These are phyloP conservation scores for Pythium coloratum DNA, from an alignment of 352 stramenopile species.

Conservation along the genomic window DNA sequence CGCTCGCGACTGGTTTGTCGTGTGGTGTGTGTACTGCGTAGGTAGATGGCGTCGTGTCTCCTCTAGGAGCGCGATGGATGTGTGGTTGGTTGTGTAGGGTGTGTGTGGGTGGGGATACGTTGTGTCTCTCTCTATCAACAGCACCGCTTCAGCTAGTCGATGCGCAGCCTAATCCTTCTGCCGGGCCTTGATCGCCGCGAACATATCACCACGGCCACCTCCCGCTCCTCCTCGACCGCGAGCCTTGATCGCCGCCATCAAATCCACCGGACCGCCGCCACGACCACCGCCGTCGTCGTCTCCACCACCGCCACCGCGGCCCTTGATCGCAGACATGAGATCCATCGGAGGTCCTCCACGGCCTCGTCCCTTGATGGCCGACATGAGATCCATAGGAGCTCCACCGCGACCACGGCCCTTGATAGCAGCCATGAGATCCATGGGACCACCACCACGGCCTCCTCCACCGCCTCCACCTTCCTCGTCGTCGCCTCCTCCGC, in stretches of 20 bases:
- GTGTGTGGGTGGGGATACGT: not conserved
- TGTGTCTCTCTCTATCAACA: slow-evolving; percentile 24
- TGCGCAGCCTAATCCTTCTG: slow-evolving; percentile 48
- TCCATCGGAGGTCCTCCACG: slow-evolving; percentile 17
- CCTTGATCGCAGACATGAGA: slow-evolving; percentile 19
- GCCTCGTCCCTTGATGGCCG: slow-evolving; percentile 26
- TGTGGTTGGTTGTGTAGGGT: not conserved
- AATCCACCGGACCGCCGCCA: not conserved
- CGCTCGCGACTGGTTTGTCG: not conserved
- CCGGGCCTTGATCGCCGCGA: slow-evolving; percentile 57
- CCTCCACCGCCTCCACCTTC: slow-evolving; percentile 54
- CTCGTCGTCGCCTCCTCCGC: slow-evolving; percentile 35
- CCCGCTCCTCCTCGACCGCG: slow-evolving; percentile 29
- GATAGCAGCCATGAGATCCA: slow-evolving; percentile 70
- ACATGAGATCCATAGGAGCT: slow-evolving; percentile 31
- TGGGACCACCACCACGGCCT: slow-evolving; percentile 35
- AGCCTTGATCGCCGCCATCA: slow-evolving; percentile 19
- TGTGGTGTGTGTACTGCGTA: not conserved
- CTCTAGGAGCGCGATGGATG: slow-evolving; percentile 6
- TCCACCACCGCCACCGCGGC: not conserved
- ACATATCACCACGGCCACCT: slow-evolving; percentile 48
- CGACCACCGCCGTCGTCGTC: not conserved
- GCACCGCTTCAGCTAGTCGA: not conserved
- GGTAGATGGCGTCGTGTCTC: not conserved
- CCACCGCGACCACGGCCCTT: slow-evolving; percentile 41